phyloP scores from a whole-genome alignment of 78 protist genomes.

The Dictyostelium purpureum region DNA sequence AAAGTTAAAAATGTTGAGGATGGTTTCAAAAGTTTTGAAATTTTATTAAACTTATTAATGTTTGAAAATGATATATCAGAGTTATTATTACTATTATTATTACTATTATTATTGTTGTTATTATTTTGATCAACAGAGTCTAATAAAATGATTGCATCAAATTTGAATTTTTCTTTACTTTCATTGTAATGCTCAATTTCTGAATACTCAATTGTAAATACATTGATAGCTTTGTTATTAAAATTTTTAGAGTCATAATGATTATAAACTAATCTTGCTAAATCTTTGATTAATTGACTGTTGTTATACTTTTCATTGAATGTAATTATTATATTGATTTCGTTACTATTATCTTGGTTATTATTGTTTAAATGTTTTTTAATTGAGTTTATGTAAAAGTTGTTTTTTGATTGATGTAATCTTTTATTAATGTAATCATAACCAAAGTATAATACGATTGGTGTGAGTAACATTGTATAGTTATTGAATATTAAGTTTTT shows the following conservation, averaged over 20 bases:
- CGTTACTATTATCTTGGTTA: not conserved
- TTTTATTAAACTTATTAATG: not conserved
- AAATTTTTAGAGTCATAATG: too few species aligned
- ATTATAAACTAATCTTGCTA: not conserved
- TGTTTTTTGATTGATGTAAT: not conserved
- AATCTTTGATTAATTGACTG: not conserved
- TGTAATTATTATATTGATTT: not conserved
- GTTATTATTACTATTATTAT: too few species aligned
- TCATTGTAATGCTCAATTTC: slow-evolving; percentile 10
- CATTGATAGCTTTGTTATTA: not conserved
- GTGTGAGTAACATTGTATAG: too few species aligned
- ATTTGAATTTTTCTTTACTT: not conserved
- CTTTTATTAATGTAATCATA: too few species aligned
- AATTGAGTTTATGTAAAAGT: not conserved
- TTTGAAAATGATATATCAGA: not conserved
- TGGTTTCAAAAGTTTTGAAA: not conserved
- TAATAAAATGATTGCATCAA: not conserved
- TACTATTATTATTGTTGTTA: too few species aligned
- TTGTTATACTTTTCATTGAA: not conserved
- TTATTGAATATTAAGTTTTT: too few species aligned
- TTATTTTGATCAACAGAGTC: not conserved
- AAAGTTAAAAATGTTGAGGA: not conserved
- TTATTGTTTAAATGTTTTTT: not conserved
- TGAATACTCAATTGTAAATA: not conserved
- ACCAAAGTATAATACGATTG: too few species aligned